These are phyloP conservation scores for Phytophthora crassamura DNA, from an alignment of 352 stramenopile genomes.

Conservation along the genomic window DNA sequence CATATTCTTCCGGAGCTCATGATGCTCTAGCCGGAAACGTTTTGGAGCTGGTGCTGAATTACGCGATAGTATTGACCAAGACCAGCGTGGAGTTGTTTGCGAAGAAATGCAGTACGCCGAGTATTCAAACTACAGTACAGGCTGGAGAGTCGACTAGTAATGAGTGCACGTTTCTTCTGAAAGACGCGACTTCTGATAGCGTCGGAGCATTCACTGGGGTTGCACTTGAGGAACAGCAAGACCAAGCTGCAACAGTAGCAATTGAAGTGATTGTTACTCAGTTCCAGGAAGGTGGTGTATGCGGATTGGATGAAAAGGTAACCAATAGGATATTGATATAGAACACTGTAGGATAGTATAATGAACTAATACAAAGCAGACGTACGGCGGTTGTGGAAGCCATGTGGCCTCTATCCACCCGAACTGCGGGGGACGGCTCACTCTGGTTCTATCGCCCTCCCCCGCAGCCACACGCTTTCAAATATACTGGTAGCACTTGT, in stretches of 20 bases:
- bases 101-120: constrained; percentile 23
- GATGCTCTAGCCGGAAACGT: constrained; percentile 5
- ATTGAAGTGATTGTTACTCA: constrained; percentile 11
- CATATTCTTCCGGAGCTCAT: constrained; percentile 18
- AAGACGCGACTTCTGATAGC: not conserved
- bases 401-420: too few relatives aligned
- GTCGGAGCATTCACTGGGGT: constrained; percentile 7
- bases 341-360: too few relatives aligned
- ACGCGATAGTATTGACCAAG: not conserved
- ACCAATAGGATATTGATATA: too few relatives aligned
- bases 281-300: constrained; percentile 1
- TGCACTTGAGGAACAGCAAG: constrained; percentile 8
- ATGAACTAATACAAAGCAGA: too few relatives aligned
- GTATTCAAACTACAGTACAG: constrained; percentile 7
- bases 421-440: too few relatives aligned
- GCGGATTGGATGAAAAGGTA: too few relatives aligned
- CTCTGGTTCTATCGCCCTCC: too few relatives aligned
- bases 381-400: too few relatives aligned
- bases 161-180: constrained; percentile 25
- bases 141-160: constrained; percentile 8
- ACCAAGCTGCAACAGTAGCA: not conserved
- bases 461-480: too few relatives aligned
- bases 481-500: too few relatives aligned
- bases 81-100: constrained; percentile 13
- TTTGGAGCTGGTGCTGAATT: constrained; percentile 21